Base-by-base conservation (phyloP, 106 monocot species). In the Dactylorhiza incarnata region DNA sequence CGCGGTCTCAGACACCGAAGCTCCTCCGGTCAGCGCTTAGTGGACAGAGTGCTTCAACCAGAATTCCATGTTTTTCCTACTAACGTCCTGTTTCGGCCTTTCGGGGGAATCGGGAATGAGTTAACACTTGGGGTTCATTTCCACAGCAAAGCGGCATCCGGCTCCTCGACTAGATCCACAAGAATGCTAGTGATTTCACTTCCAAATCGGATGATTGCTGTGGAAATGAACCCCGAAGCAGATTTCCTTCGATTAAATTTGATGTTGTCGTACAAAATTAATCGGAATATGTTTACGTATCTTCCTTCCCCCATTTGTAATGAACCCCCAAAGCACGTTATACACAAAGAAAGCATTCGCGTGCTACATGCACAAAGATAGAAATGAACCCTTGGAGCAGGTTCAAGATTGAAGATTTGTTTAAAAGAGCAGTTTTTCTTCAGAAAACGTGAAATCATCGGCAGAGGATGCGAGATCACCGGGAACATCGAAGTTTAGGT, bases 31-130 rank as follows among this genome's bases (percentile, higher is more conserved):
- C 4, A 17, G 54, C 20, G 3, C 16, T 46, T 48, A 9, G 54
- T 13, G 2, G 75, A 68, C 20, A n/a, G 65, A 11, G 65, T 15
- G 20, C 24, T 24, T 2, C 67, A 63, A 51, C 50, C 74, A 14
- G 74, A 55, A 37, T 63, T 50, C 1, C 26, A 58, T 17, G 48
- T 9, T 74, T 80, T 58, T 5, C 55, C 73, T 17, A 58, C 75
- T 5, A 58, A 75, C 59, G 75, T 75, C 26, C n/a, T 75, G 75
- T n/a, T n/a, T n/a, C n/a, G n/a, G n/a, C n/a, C n/a, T 55, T 74
- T 67, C 49, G 15, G 71, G 58, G 65, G 37, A 49, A 19, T 52
- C 66, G 59, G 45, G 56, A 58, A 23, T 55, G 20, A 44, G 49
- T 52, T 78, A 44, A 68, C 68, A 48, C 68, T 10, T n/a, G n/a